Evolutionary conservation across 805 yeast genomes (phyloP), one percentile per base, ranked within the genome.

Genomic region (Candida fluviatilis): DNA sequence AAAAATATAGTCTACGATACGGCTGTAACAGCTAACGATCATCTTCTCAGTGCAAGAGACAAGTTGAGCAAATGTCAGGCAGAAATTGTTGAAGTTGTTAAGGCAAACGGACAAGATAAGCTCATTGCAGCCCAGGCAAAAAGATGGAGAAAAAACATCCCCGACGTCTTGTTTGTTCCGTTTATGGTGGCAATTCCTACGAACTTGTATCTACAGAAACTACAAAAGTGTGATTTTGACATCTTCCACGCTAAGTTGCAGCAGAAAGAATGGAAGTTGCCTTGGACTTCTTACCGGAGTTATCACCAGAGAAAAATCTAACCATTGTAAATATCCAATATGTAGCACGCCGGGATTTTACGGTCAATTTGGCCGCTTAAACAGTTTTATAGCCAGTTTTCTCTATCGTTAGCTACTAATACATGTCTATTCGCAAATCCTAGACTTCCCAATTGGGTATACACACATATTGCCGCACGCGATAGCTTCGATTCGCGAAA

Each of bases 11-110:
- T 84, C 1, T 87, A 73, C 51, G 86, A 81, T 34, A 75, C 82
- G 4, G 85, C 93, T 2, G 77, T 82, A 4, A 62, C 72, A 1
- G 93, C 95, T 2, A 86, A 87, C 58, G 95, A 86, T 55, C 95
- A 86, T 56, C 52, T 87, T 2, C 55, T 86, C 4, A 66, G 89
- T 1, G 88, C 93, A 1, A 65, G 84, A 35, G 56, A 64, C n/a
- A 76, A 83, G 47, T 55, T 82, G 17, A 42, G 48, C 1, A 54
- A 64, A 23, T 55, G 74, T 11, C 63, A 60, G 38, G 43, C 41
- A 3, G 69, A 64, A 13, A 66, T 77, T n/a, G 45, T 47, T 1
- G 46, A 54, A 1, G 47, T 63, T 1, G 56, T 69, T 4, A 36
- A 36, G 3, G 46, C 40, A 15, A 42, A 57, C 25, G 46, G 50